Evolutionary conservation across 2,329 filamentous ascomycete species (phyloP).

Genomic region (Trichoderma sp.): DNA sequence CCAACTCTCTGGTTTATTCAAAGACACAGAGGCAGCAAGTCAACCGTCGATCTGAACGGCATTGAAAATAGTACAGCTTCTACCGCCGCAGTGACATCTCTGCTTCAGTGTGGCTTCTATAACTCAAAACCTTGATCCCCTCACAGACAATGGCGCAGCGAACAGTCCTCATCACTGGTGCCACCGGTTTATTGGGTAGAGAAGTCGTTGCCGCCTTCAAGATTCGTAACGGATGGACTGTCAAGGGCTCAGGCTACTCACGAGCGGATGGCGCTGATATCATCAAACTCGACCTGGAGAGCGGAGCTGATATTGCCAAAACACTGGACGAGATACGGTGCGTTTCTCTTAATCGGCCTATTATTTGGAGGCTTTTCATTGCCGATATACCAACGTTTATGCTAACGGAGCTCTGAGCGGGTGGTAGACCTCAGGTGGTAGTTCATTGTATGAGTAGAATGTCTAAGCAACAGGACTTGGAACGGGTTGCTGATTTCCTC

Average conservation of each 20-base stretch:
- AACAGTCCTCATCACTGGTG: conserved; percentile 75
- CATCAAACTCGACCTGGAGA: conserved; percentile 55
- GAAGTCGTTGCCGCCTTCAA: conserved; percentile 73
- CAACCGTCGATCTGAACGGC: background rate
- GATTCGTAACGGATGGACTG: conserved; percentile 53
- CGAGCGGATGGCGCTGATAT: conserved; percentile 69
- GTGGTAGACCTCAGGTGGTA: conserved; percentile 15
- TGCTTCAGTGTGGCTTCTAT: background rate
- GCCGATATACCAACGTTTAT: background rate
- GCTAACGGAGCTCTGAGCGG: background rate
- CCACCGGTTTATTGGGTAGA: conserved; percentile 78
- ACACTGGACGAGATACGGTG: conserved; percentile 55
- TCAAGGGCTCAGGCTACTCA: conserved; percentile 70
- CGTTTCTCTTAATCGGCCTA: conserved; percentile 24
- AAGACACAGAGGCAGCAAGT: background rate
- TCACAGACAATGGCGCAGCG: conserved; percentile 25
- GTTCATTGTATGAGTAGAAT: conserved; percentile 19
- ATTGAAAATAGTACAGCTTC: background rate
- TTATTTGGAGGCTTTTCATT: background rate
- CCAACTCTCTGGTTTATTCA: too few relatives aligned
- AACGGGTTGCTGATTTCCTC: conserved; percentile 21
- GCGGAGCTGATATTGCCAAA: conserved; percentile 45
- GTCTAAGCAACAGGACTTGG: background rate
- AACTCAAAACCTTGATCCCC: background rate
- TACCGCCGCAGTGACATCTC: background rate